Evolutionary conservation across 257 asterid species (phyloP).

Genomic region (Solanum sejunctum): DNA sequence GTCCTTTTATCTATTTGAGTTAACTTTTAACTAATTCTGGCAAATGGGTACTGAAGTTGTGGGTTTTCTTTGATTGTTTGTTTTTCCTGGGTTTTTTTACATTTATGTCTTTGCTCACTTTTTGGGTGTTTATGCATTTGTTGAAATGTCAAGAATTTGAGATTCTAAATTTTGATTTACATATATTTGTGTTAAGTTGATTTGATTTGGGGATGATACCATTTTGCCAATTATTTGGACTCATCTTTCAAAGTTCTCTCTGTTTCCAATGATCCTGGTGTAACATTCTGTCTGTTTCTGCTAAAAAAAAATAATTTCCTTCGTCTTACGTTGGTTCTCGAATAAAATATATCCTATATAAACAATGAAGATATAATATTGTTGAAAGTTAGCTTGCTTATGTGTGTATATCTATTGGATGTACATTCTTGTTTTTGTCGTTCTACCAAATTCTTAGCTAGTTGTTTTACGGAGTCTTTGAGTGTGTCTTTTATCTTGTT

Average conservation of each 20-base stretch:
- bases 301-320: not conserved
- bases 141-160: not conserved
- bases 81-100: not conserved
- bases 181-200: not conserved
- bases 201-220: not conserved
- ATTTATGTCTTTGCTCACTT: not conserved
- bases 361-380: not conserved
- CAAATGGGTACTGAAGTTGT: not conserved
- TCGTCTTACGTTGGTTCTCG: not conserved
- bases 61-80: not conserved
- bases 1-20: not conserved
- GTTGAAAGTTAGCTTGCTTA: not conserved
- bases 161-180: not conserved
- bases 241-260: not conserved
- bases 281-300: constrained; percentile 15
- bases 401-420: not conserved
- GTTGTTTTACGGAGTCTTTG: constrained; percentile 5
- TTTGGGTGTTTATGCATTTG: not conserved
- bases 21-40: not conserved
- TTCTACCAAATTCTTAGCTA: constrained; percentile 2
- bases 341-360: not conserved
- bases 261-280: constrained; percentile 11
- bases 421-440: not conserved
- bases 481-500: not conserved
- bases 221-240: not conserved